Conservation (phyloP, 805 yeast genomes). For the Candida sanyiensis region DNA sequence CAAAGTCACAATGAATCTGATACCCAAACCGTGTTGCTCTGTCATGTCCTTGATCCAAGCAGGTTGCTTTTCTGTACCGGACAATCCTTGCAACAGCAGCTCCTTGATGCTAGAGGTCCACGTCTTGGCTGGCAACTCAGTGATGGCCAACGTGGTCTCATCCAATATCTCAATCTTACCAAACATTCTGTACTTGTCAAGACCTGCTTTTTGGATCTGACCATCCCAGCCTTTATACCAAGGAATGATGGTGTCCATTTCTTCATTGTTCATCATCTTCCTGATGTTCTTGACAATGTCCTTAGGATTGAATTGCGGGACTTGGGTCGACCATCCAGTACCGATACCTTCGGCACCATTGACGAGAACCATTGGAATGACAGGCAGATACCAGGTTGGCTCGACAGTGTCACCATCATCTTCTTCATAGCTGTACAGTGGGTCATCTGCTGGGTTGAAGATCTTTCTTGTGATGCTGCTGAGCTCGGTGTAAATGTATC, state of each 20-base stretch:
- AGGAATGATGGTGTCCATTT: conserved; percentile 68
- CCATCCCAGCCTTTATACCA: conserved; percentile 98
- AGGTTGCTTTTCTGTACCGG: conserved; percentile 65
- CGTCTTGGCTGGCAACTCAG: conserved; percentile 85
- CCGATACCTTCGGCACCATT: conserved; percentile 98
- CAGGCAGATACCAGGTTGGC: conserved; percentile 92
- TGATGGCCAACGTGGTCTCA: conserved; percentile 74
- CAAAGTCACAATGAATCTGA: conserved; percentile 73
- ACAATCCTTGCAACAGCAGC: conserved; percentile 63
- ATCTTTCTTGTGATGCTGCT: conserved; percentile 68
- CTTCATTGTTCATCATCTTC: conserved; percentile 67
- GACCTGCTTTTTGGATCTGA: conserved; percentile 52
- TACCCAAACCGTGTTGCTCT: conserved; percentile 83
- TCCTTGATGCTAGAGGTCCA: conserved; percentile 94
- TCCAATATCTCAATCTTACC: conserved; percentile 82
- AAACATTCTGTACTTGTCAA: conserved; percentile 67
- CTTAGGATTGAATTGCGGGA: conserved; percentile 84
- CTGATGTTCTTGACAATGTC: conserved; percentile 76
- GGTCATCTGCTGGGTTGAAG: conserved; percentile 76
- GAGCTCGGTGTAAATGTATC: conserved; percentile 89
- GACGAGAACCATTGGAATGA: conserved; percentile 90
- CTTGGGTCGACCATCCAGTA: conserved; percentile 95
- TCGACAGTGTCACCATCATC: conserved; percentile 94
- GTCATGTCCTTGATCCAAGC: conserved; percentile 94
- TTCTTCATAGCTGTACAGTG: conserved; percentile 70